Conservation (phyloP, 495 filamentous ascomycete species). For the Cercophora sp. region DNA sequence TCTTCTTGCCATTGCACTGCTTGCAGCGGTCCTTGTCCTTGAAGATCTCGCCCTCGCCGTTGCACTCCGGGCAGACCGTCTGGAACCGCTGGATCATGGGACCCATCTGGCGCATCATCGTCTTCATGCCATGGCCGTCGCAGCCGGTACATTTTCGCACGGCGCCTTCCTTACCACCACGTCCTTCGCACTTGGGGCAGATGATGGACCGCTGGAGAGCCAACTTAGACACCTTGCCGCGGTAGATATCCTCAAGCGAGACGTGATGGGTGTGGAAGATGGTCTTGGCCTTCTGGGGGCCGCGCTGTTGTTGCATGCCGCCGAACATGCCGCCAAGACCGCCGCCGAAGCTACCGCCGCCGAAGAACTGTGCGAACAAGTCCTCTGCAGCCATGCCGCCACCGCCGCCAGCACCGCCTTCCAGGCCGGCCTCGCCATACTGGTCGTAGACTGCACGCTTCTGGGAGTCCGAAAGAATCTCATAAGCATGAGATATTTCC, state of each 20-base stretch:
- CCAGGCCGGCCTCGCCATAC: constrained; percentile 93
- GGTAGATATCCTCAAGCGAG: constrained; percentile 95
- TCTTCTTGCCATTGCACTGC: constrained; percentile 93
- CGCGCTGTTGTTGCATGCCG: constrained; percentile 66
- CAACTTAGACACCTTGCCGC: constrained; percentile 94
- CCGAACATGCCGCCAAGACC: constrained; percentile 80
- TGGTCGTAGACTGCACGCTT: constrained; percentile 93
- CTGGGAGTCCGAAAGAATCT: constrained; percentile 84
- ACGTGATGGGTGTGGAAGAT: constrained; percentile 99
- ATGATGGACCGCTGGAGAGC: constrained; percentile 97
- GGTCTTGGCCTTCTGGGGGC: constrained; percentile 88
- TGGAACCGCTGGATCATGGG: constrained; percentile 99
- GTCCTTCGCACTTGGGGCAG: constrained; percentile 90
- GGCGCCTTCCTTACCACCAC: constrained; percentile 94
- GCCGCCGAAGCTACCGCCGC: constrained; percentile 72
- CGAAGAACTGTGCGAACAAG: constrained; percentile 97
- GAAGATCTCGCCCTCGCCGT: constrained; percentile 93
- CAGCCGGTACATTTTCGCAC: constrained; percentile 88
- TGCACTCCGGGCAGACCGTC: constrained; percentile 97
- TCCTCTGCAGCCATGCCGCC: constrained; percentile 95
- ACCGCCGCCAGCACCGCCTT: constrained; percentile 74
- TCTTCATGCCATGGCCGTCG: constrained; percentile 96
- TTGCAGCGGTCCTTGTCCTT: constrained; percentile 96
- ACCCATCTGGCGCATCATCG: constrained; percentile 99
- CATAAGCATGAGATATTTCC: constrained; percentile 91